Evolutionary conservation across 768 basidiomycete species (phyloP), one percentile per base, ranked within the genome.

Genomic region (Boletellus sp.): DNA sequence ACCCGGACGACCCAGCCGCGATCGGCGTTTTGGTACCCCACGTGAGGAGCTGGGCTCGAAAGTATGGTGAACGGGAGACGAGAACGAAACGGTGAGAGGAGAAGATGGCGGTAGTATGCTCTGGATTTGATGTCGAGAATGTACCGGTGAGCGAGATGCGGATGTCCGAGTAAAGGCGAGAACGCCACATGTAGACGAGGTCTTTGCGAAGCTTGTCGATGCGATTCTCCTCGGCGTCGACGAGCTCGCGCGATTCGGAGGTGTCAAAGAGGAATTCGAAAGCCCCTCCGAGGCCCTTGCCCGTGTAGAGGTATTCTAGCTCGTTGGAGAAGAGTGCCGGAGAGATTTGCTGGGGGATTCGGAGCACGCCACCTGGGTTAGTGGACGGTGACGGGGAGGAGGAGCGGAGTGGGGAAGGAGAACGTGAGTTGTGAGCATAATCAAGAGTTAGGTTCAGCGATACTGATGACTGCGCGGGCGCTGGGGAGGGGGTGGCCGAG

Each of bases 121-220:
- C 85, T 48, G 84, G 82, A 48, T 78, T 78, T 1, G 76, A 64
- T 1, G 83, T 80, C 1, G 79, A 83, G 58, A 83, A 85, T 50
- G 77, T 81, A 42, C 85, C 85, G 0, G 82, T 79, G 52, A 94
- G 79, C 0, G 85, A 78, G 47, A 98, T 84, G 45, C 87, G 82
- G 20, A 95, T 81, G 67, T 98, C 95, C 2, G 92, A 90, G 65
- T 94, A 98, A 16, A 98, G 81, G 42, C 93, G 83, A 12, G 88
- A 90, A 28, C 95, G 74, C 95, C 94, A 97, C 92, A 94, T 95
- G 74, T 87, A 96, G 20, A 94, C 89, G 24, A 96, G 77, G 62
- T 97, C 95, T 68, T 92, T 91, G 52, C 91, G 82, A 10, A 96
- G 80, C 70, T 93, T 90, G 67, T 92, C 90, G 35, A 90, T 71